Base-by-base conservation (phyloP, 371 early-diverging fungal genomes). In the Zopfochytrium polystomum region DNA sequence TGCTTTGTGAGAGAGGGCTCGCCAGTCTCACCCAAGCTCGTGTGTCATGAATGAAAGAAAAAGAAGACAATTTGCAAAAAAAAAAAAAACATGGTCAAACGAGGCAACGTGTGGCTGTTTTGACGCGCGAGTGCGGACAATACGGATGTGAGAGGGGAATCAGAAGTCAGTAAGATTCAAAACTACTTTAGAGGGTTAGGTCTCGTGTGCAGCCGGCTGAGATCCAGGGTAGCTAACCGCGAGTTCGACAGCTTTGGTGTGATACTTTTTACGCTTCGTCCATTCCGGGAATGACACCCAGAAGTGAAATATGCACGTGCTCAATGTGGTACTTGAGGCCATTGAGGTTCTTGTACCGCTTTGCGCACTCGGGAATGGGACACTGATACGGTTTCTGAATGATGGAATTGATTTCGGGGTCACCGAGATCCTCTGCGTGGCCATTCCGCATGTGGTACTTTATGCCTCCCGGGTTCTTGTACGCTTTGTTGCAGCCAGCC, bases 281-380 rank as follows among this genome's bases (percentile, higher is more conserved):
- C n/a, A n/a, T n/a, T n/a, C n/a, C n/a, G n/a, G n/a, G n/a, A n/a
- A n/a, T 11, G 38, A 38, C 38, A 38, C 38, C 59, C 66, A 59
- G 55, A 3, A 59, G 30, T 25, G 9, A 31, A n/a, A 45, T 44
- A 35, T 70, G 68, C 9, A 71, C 67, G 42, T 73, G 73, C 56
- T 73, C 71, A 58, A 76, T 71, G 52, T 76, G 73, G 44, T 74
- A 78, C 69, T 74, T 75, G 25, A 75, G 67, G 9, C 87, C 87
- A 66, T 85, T 87, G 35, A 79, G 68, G 67, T 87, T 85, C 62
- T 85, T 85, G 73, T 87, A 87, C 59, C 83, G 67, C 63, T 85
- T 87, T 13, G 75, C 78, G 69, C 87, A 87, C 11, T 76, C 80
- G 20, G 70, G 66, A 15, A 80, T 72, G 18, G 75, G 70, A 69